Percentiles rank a stretch among this genome's conserved stretches.
Evolutionary conservation across 2,329 filamentous ascomycete species (phyloP).

Genomic region (Epichloe uncinata): DNA sequence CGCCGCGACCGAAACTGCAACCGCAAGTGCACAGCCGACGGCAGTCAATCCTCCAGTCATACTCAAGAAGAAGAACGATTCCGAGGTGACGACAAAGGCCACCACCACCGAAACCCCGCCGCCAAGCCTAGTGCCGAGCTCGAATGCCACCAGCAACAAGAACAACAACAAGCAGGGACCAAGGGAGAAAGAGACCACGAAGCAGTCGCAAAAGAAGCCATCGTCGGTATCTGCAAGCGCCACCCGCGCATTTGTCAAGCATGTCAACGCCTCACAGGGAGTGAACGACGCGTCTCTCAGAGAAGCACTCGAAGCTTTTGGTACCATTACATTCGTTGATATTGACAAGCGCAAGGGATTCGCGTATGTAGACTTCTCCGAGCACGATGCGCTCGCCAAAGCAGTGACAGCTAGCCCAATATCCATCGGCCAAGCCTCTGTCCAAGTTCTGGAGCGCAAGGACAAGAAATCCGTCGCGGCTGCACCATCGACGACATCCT

Average conservation of each 20-base stretch:
- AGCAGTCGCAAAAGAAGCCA: slow-evolving; percentile 21
- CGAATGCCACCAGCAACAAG: slow-evolving; percentile 5
- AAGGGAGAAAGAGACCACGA: slow-evolving; percentile 9
- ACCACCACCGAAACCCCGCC: slow-evolving; percentile 8
- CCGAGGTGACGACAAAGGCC: slow-evolving; percentile 11
- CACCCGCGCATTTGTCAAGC: slow-evolving; percentile 64
- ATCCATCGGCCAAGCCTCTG: slow-evolving; percentile 68
- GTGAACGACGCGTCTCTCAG: slow-evolving; percentile 73
- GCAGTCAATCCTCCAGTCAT: slow-evolving; percentile 23
- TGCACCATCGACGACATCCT: slow-evolving; percentile 7
- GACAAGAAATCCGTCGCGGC: slow-evolving; percentile 33
- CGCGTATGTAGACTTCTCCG: slow-evolving; percentile 80
- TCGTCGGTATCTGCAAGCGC: slow-evolving; percentile 26
- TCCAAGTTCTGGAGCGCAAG: slow-evolving; percentile 76
- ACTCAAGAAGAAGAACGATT: slow-evolving; percentile 28
- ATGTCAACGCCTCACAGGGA: slow-evolving; percentile 79
- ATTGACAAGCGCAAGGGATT: slow-evolving; percentile 94
- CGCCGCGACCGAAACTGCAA: slow-evolving; percentile 14
- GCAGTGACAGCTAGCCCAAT: slow-evolving; percentile 74
- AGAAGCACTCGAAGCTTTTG: slow-evolving; percentile 60
- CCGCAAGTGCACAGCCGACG: slow-evolving; percentile 14
- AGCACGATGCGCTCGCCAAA: slow-evolving; percentile 57
- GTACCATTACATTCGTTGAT: slow-evolving; percentile 65
- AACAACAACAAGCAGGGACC: slow-evolving; percentile 7
- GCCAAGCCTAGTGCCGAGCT: slow-evolving; percentile 1